These are phyloP conservation scores for Neurospora tetrasperma DNA, from an alignment of 495 filamentous ascomycete species.

Conservation along the genomic window DNA sequence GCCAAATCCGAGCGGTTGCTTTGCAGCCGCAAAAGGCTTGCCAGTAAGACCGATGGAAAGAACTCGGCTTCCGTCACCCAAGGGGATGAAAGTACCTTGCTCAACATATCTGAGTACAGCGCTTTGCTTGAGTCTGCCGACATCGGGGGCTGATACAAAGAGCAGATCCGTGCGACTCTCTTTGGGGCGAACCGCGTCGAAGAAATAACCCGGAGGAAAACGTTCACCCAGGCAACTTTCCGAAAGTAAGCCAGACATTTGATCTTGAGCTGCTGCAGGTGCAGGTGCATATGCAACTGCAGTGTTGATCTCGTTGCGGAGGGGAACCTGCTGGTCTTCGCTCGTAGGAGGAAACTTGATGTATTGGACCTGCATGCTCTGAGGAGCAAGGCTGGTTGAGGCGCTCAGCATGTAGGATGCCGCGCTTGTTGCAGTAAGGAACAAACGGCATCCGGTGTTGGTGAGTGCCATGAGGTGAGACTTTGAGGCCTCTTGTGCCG, in stretches of 20 bases:
- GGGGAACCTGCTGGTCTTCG: conserved; percentile 8
- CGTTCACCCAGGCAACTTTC: conserved; percentile 39
- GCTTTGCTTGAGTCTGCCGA: conserved; percentile 60
- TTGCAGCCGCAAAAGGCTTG: conserved; percentile 53
- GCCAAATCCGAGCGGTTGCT: conserved; percentile 72
- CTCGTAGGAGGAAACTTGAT: conserved; percentile 71
- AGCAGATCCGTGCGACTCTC: conserved; percentile 49
- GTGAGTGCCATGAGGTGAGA: conserved; percentile 87
- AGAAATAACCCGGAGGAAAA: conserved; percentile 83
- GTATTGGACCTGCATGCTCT: conserved; percentile 93
- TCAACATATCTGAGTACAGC: conserved; percentile 48
- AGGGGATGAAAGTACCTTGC: conserved; percentile 60
- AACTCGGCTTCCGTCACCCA: conserved; percentile 48
- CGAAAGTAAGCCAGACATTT: background rate
- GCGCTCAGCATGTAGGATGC: conserved; percentile 55
- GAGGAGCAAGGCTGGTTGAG: conserved; percentile 55
- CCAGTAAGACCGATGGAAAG: conserved; percentile 72
- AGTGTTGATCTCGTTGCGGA: conserved; percentile 15
- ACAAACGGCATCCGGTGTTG: conserved; percentile 80
- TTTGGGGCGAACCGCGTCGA: conserved; percentile 54
- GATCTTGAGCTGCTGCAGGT: background rate
- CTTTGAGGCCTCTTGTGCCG: conserved; percentile 66
- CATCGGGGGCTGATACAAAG: conserved; percentile 81
- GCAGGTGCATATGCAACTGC: conserved; percentile 11
- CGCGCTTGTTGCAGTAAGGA: conserved; percentile 77